Conservation (phyloP, 129 eudicot species). For the Mikania micrantha region DNA sequence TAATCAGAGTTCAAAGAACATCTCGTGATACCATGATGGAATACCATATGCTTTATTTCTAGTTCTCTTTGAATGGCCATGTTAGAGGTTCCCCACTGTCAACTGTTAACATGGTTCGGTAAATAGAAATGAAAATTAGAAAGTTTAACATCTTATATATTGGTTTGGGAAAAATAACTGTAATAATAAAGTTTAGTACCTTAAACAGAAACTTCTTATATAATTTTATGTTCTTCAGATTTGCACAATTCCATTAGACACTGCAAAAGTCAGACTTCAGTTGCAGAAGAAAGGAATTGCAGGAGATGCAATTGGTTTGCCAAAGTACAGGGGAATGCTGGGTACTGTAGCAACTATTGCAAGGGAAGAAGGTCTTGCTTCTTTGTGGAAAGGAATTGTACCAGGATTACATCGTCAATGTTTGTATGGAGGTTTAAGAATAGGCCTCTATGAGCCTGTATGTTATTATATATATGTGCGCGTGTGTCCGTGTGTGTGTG, state of each 20-base stretch:
- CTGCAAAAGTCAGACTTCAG: conserved; percentile 94
- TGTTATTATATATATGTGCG: neutral
- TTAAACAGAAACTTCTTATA: neutral
- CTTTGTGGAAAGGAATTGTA: conserved; percentile 85
- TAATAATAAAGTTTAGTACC: neutral
- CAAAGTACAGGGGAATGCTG: conserved; percentile 68
- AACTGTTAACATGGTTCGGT: neutral
- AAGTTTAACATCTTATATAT: neutral
- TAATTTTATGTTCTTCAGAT: conserved; percentile 22
- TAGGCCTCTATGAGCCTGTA: conserved; percentile 83
- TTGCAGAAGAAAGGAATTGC: conserved; percentile 62
- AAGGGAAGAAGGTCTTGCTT: conserved; percentile 68
- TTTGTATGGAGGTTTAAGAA: conserved; percentile 69
- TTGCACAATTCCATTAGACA: conserved; percentile 74
- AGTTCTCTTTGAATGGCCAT: neutral
- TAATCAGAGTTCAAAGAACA: no score
- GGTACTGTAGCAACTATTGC: conserved; percentile 87
- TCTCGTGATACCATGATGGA: no score
- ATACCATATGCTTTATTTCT: neutral
- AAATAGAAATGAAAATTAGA: neutral
- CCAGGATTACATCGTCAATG: conserved; percentile 91
- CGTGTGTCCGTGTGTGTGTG: neutral
- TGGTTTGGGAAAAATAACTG: neutral
- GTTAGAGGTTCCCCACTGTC: neutral
- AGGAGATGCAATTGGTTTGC: conserved; percentile 60